phyloP scores from a whole-genome alignment of 2,329 filamentous ascomycete species.

The Aureobasidium melanogenum region DNA sequence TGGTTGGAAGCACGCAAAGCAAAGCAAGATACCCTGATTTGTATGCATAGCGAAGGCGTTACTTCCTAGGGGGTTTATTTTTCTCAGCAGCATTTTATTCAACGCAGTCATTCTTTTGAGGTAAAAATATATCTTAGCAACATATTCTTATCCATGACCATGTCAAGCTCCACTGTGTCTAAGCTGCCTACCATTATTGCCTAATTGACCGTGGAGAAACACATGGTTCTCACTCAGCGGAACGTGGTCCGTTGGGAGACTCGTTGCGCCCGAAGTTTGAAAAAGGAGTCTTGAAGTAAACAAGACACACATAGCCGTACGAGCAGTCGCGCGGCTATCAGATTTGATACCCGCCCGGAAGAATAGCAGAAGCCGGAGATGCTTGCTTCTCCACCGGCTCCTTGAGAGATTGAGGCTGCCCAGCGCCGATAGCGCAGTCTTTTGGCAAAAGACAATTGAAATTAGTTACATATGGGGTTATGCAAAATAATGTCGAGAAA shows the following conservation, averaged over 20 bases:
- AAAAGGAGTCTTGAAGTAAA: not conserved
- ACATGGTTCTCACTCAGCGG: too few species aligned
- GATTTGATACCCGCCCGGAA: constrained; percentile 2
- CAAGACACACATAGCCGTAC: not conserved
- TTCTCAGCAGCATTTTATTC: not conserved
- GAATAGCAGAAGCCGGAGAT: constrained; percentile 8
- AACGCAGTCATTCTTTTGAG: not conserved
- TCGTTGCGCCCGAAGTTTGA: not conserved
- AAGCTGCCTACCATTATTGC: not conserved
- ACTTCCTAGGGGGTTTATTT: not conserved
- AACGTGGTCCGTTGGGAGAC: not conserved
- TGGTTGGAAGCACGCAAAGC: not conserved
- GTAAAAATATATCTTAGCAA: not conserved
- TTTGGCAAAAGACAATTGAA: not conserved
- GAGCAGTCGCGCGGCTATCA: constrained; percentile 7
- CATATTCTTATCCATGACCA: not conserved
- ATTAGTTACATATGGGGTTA: not conserved
- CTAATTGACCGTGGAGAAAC: not conserved
- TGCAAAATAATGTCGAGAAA: not conserved
- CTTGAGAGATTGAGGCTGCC: not conserved
- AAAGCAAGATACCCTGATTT: constrained; percentile 6
- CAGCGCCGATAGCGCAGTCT: not conserved
- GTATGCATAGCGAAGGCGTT: constrained; percentile 10
- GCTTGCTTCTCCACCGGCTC: not conserved
- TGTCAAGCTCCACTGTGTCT: not conserved